Percentiles rank a stretch among this genome's conserved stretches.
Evolutionary conservation across 179 eudicot genomes (phyloP).

Genomic region (Pouteria campechiana): DNA sequence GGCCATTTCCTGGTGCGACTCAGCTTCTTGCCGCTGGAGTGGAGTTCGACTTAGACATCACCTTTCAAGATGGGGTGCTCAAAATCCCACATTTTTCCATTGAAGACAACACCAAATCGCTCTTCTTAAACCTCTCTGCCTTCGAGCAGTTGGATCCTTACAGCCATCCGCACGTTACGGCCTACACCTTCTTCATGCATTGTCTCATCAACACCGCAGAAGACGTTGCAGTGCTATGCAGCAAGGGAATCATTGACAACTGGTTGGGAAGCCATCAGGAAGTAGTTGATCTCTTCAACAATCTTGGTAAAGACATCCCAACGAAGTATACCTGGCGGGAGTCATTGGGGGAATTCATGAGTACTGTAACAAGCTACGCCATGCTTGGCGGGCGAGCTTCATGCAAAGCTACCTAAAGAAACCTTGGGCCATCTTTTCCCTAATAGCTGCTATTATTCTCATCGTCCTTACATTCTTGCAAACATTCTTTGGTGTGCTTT

Average conservation of each 20-base stretch:
- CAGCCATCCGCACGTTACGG: not conserved
- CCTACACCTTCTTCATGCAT: not conserved
- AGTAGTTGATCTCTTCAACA: not conserved
- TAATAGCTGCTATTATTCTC: conserved; percentile 17
- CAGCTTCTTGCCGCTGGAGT: not conserved
- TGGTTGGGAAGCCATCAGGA: not conserved
- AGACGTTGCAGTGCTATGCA: not conserved
- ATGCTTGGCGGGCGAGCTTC: not conserved
- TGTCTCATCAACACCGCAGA: not conserved
- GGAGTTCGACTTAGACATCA: not conserved
- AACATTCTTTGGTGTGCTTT: conserved; percentile 12
- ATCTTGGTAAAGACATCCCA: not conserved
- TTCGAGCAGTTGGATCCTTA: too few species aligned
- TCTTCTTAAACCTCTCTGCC: not conserved
- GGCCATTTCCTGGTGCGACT: not conserved
- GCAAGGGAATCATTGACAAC: not conserved
- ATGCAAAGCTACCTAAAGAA: conserved; percentile 5
- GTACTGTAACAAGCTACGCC: not conserved
- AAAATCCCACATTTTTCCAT: not conserved
- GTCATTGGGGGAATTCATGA: not conserved
- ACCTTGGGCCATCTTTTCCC: conserved; percentile 25
- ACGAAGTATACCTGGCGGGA: not conserved
- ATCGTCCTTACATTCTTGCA: conserved; percentile 29
- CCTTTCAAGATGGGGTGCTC: not conserved
- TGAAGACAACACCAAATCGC: not conserved